Evolutionary conservation across 2,329 filamentous ascomycete genomes (phyloP).

Genomic region (Corynespora cassiicola): DNA sequence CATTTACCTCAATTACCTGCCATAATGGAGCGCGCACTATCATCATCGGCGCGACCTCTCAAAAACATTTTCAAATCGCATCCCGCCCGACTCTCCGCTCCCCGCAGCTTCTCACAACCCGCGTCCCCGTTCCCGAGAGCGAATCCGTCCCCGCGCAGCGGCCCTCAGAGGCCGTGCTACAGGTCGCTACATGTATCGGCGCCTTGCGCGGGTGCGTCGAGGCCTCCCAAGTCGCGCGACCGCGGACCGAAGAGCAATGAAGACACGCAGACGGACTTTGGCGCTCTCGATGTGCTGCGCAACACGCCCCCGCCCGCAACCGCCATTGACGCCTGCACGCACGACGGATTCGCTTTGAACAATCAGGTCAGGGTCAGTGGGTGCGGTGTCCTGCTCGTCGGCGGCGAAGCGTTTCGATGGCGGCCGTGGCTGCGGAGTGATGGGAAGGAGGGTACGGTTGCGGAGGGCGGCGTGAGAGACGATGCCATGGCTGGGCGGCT

Average conservation of each 20-base stretch:
- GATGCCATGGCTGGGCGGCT: conserved; percentile 54
- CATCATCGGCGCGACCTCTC: conserved; percentile 16
- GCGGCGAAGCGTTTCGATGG: conserved; percentile 90
- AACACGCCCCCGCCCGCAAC: conserved; percentile 79
- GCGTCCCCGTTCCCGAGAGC: too few species aligned
- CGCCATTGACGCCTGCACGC: conserved; percentile 80
- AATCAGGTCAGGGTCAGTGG: conserved; percentile 75
- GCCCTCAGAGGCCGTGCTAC: too few species aligned
- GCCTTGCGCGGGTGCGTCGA: conserved; percentile 19
- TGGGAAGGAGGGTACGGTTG: conserved; percentile 41
- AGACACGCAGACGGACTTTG: conserved; percentile 75
- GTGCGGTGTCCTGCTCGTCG: conserved; percentile 78
- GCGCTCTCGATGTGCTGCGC: conserved; percentile 77
- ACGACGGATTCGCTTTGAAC: conserved; percentile 85
- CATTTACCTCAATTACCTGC: conserved; percentile 9
- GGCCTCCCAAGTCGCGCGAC: conserved; percentile 57
- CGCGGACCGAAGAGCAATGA: conserved; percentile 67
- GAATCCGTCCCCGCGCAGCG: too few species aligned
- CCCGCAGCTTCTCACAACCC: not conserved
- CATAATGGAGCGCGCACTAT: conserved; percentile 24
- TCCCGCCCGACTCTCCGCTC: not conserved
- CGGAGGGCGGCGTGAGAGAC: conserved; percentile 45
- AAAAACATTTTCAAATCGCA: conserved; percentile 8
- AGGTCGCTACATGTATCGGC: too few species aligned
- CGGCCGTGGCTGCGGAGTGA: conserved; percentile 71